Evolutionary conservation across 2,329 filamentous ascomycete genomes (phyloP).

Genomic region (Penicillium nordicum): DNA sequence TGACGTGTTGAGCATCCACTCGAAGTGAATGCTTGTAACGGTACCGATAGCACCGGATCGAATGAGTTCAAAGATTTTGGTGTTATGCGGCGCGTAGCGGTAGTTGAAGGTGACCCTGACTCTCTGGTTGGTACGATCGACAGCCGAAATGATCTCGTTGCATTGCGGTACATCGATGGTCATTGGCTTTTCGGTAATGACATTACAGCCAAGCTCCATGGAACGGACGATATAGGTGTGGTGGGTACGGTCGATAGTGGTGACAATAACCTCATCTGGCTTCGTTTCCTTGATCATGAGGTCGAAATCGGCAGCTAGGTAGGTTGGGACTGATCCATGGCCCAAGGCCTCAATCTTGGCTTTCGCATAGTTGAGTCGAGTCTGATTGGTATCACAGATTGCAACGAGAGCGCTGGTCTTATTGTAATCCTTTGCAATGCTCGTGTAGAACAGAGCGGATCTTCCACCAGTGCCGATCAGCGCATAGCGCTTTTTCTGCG

Average conservation of each 20-base stretch:
- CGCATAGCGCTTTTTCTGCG: slow-evolving; percentile 18
- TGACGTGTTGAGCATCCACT: slow-evolving; percentile 62
- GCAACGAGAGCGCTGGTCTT: slow-evolving; percentile 15
- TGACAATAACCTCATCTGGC: slow-evolving; percentile 61
- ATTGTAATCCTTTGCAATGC: slow-evolving; percentile 16
- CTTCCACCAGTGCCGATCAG: slow-evolving; percentile 30
- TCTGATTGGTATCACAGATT: slow-evolving; percentile 21
- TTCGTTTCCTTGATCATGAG: slow-evolving; percentile 54
- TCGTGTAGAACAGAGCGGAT: slow-evolving; percentile 19
- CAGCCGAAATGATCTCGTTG: slow-evolving; percentile 54
- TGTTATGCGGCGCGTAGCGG: slow-evolving; percentile 64
- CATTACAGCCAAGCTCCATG: slow-evolving; percentile 57
- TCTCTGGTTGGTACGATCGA: slow-evolving; percentile 48
- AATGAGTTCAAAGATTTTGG: slow-evolving; percentile 55
- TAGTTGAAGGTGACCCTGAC: slow-evolving; percentile 63
- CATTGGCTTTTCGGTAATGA: slow-evolving; percentile 65
- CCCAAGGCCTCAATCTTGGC: slow-evolving; percentile 36
- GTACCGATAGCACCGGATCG: slow-evolving; percentile 54
- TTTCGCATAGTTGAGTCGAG: slow-evolving; percentile 19
- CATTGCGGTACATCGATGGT: slow-evolving; percentile 58
- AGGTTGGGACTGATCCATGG: slow-evolving; percentile 52
- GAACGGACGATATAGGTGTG: slow-evolving; percentile 59
- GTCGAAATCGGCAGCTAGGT: slow-evolving; percentile 55
- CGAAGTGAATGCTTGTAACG: slow-evolving; percentile 59
- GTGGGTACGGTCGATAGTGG: slow-evolving; percentile 62